Evolutionary conservation across 2,329 filamentous ascomycete species (phyloP).

Genomic region (Colletotrichum cereale): DNA sequence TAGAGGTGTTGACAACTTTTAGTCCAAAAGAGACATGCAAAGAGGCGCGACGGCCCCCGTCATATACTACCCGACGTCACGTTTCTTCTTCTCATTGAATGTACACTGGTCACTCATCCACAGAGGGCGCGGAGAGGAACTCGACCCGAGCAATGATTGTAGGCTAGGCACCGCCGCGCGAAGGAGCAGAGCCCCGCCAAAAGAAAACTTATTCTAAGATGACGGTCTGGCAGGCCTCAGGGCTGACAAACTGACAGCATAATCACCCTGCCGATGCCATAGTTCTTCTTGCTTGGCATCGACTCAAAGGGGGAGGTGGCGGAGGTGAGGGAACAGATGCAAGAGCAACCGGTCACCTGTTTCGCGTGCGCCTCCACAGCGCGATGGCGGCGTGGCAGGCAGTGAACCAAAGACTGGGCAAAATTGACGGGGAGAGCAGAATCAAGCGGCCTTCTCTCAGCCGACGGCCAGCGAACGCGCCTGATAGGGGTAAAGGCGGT

Average conservation of each 20-base stretch:
- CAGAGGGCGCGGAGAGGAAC: neutral
- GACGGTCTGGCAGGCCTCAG: neutral
- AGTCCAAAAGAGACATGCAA: neutral
- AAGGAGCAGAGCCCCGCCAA: neutral
- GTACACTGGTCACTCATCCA: neutral
- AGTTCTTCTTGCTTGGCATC: neutral
- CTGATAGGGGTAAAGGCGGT: neutral
- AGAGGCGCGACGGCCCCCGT: neutral
- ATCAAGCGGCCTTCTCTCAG: neutral
- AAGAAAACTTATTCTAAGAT: neutral
- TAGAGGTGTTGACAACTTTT: neutral
- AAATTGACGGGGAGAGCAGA: neutral
- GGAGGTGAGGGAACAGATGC: neutral
- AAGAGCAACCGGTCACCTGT: neutral
- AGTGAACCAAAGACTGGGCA: neutral
- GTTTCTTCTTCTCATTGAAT: neutral
- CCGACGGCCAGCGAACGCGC: neutral
- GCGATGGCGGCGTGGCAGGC: neutral
- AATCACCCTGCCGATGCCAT: neutral
- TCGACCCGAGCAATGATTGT: neutral
- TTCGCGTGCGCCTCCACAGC: constrained; percentile 1
- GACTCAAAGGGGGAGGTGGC: neutral
- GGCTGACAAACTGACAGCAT: constrained; percentile 1
- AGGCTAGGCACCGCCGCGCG: neutral
- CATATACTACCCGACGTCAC: neutral